Evolutionary conservation across 176 grass and related monocot genomes (phyloP).

Genomic region (Cymbopogon citratus): DNA sequence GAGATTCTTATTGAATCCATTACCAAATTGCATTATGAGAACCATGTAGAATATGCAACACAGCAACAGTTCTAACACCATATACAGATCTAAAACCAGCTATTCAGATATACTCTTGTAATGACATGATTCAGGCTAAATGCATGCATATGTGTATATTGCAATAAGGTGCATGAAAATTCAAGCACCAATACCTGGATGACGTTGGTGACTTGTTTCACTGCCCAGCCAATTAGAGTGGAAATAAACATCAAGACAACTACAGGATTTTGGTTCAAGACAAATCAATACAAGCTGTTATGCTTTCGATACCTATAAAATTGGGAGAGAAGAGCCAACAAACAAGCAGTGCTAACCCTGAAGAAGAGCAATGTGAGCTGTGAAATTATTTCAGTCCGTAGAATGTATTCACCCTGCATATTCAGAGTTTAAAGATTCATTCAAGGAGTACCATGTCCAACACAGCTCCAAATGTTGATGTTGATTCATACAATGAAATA

Average conservation of each 20-base stretch:
- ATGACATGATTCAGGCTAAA: neutral
- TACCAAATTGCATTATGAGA: neutral
- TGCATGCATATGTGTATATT: neutral
- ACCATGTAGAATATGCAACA: neutral
- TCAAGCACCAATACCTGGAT: slow-evolving; percentile 47
- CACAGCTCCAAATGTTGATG: no score
- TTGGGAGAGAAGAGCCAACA: slow-evolving; percentile 91
- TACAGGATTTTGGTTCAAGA: slow-evolving; percentile 45
- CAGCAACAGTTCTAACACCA: neutral
- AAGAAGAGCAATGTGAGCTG: slow-evolving; percentile 41
- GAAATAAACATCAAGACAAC: slow-evolving; percentile 52
- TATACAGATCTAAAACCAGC: neutral
- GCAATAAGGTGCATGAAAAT: neutral
- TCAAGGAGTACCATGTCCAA: no score
- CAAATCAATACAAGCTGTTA: neutral
- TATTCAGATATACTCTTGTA: neutral
- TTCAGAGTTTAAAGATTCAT: slow-evolving; percentile 22
- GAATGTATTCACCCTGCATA: slow-evolving; percentile 15
- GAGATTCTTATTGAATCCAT: neutral
- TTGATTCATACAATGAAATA: no score
- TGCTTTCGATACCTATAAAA: slow-evolving; percentile 67
- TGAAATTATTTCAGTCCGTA: slow-evolving; percentile 26
- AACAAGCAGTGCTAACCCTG: slow-evolving; percentile 97
- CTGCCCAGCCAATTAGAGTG: slow-evolving; percentile 62
- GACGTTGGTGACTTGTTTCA: slow-evolving; percentile 80